Base-by-base conservation (phyloP, 106 monocot genomes). In the Allium sativum region DNA sequence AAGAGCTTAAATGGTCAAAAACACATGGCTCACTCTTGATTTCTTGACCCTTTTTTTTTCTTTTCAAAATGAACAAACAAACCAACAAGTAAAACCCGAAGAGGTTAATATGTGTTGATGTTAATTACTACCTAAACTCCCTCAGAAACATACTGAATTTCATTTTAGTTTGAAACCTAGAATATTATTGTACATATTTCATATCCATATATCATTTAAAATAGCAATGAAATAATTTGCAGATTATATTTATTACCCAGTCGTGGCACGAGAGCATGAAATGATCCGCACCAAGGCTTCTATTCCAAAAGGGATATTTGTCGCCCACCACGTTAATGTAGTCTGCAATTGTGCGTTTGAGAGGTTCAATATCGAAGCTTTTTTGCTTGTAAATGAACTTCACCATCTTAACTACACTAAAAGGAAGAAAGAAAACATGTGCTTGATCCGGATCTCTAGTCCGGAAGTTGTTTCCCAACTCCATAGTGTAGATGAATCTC, bases 401-500 rank as follows among this genome's bases (percentile, higher is more conserved):
- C 22, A 81, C 81, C 79, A 87, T 79, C 55, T 68, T 79, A 3
- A 73, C 60, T 7, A 82, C 74, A 52, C 87, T 87, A 78, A 82
- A 79, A 0, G 87, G 87, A 42, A 87, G 82, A 57, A 81, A 85
- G 17, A 68, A 68, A 2, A 77, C 87, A 21, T 82, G 78, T 18
- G 87, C 87, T 45, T 48, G 45, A n/a, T 74, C 73, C 1, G 79
- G 82, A 65, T 82, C 70, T 10, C 58, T 80, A 11, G 82, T 79
- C 40, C 67, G 16, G 0, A 82, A 47, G 20, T 53, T 52, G 15
- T 47, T 71, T 10, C 71, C 76, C 65, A 67, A 65, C 59, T 82
- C 79, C 76, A 87, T 79, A 48, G 66, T 68, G 56, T 76, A 51
- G 0, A 87, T 87, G 55, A 87, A 87, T 20, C 76, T 64, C 10